These are phyloP conservation scores for Solanum piurae DNA, from an alignment of 257 asterid species.

Conservation along the genomic window DNA sequence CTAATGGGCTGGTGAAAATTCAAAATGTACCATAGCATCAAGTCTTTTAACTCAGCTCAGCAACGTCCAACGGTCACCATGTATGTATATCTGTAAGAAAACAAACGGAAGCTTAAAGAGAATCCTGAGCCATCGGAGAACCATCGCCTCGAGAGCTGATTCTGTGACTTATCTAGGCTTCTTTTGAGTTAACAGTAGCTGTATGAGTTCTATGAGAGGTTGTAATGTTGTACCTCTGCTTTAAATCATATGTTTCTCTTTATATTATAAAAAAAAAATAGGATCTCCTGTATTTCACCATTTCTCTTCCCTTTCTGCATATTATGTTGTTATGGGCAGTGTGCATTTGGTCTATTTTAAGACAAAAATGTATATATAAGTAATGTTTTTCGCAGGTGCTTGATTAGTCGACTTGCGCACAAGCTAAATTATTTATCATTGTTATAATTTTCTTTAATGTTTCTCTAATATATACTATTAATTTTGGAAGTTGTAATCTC, in stretches of 20 bases:
- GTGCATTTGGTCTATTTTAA: neutral
- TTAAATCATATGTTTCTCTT: neutral
- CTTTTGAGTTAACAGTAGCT: neutral
- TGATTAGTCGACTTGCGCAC: neutral
- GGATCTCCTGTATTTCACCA: neutral
- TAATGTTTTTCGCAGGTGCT: neutral
- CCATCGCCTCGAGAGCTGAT: neutral
- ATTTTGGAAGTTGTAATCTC: neutral
- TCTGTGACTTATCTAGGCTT: neutral
- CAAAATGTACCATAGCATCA: neutral
- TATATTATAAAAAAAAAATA: neutral
- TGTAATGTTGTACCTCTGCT: neutral
- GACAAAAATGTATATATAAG: neutral
- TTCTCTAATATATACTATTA: neutral
- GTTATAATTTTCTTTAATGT: neutral
- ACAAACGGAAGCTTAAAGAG: neutral
- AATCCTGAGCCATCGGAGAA: neutral
- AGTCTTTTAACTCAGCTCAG: neutral
- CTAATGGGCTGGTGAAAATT: constrained; percentile 38
- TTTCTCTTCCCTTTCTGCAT: neutral
- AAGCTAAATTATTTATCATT: neutral
- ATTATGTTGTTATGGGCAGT: neutral
- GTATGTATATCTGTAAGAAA: neutral
- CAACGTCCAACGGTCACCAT: neutral
- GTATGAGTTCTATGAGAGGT: neutral